These are phyloP conservation scores for Solanum tarapatanum DNA, from an alignment of 257 asterid species.

Conservation along the genomic window DNA sequence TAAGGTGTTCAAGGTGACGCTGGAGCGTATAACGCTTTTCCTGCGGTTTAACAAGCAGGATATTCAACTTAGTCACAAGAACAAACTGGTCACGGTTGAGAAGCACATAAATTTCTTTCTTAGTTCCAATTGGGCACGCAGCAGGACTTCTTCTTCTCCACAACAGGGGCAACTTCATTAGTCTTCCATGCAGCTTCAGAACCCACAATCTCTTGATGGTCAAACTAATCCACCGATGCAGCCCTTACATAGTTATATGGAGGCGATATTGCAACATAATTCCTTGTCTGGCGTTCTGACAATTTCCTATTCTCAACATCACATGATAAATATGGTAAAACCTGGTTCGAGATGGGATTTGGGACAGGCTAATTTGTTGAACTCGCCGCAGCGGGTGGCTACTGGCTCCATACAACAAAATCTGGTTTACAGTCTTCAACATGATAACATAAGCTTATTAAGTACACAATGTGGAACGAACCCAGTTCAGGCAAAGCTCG, in stretches of 20 bases:
- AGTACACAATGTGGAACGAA: constrained; percentile 53
- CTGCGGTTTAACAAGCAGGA: no score
- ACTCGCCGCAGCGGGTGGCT: constrained; percentile 64
- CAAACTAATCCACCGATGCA: constrained; percentile 35
- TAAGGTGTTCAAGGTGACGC: no score
- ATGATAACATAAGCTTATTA: constrained; percentile 48
- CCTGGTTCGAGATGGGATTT: constrained; percentile 44
- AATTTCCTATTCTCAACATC: constrained; percentile 57
- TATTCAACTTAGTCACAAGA: no score
- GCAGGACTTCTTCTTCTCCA: constrained; percentile 28
- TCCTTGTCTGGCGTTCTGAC: constrained; percentile 34
- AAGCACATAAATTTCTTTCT: constrained; percentile 58
- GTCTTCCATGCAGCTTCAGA: not conserved
- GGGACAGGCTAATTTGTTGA: constrained; percentile 53
- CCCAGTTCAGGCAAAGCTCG: constrained; percentile 35
- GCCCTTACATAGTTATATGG: constrained; percentile 24
- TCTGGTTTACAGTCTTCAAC: constrained; percentile 50
- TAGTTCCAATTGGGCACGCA: constrained; percentile 46
- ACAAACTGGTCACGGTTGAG: constrained; percentile 40
- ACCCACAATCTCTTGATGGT: not conserved
- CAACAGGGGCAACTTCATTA: constrained; percentile 23
- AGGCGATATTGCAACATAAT: constrained; percentile 35
- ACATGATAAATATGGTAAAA: constrained; percentile 41
- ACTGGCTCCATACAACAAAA: constrained; percentile 59
- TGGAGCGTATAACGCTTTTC: no score